Base-by-base conservation (phyloP, 2,329 filamentous ascomycete species). In the Colletotrichum eremochloae region DNA sequence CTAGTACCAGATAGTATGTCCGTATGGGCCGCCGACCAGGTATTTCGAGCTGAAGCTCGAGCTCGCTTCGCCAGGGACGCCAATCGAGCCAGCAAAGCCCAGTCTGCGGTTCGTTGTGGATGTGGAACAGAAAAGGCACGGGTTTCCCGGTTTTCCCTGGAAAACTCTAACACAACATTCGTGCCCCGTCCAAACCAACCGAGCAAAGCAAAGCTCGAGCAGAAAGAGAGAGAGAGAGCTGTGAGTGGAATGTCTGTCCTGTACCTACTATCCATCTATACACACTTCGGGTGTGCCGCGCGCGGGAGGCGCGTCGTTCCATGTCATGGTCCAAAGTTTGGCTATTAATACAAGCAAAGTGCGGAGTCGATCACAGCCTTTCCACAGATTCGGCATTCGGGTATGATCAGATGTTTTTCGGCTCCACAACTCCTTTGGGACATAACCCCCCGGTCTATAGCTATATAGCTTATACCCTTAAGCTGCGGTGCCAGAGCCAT, bases 361-460 rank as follows among this genome's bases (percentile, higher is more conserved):
- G 62, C 61, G 67, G 71, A 71, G 62, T 50, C 61, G 62, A 73
- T 73, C 67, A 61, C 50, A 44, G n/a, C 50, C 48, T 71, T 71
- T 52, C 61, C 38, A 38, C 70, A 67, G 62, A 73, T 71, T 71
- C 71, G 71, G 71, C 71, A 71, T 71, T 73, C 71, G 71, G 71
- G 63, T 71, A 56, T 63, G 38, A 61, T 63, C 48, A 73, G 67
- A 67, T 71, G 62, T 56, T 62, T 70, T 70, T 71, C 71, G 71
- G 71, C 67, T 71, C 61, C 71, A 71, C 67, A 66, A 14, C 67
- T 60, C 42, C 61, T 62, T 73, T 71, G 44, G 61, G 67, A 55
- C 52, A 62, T 44, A 67, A 24, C n/a, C 56, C 67, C 63, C 24
- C 24, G 24, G 67, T 18, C 46, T 56, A 68, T 62, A 71, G 38